A percentile compares a stretch with the other conserved stretches of the same genome.
Conservation (phyloP, 768 basidiomycete genomes). For the Pleurotus pulmonarius region DNA sequence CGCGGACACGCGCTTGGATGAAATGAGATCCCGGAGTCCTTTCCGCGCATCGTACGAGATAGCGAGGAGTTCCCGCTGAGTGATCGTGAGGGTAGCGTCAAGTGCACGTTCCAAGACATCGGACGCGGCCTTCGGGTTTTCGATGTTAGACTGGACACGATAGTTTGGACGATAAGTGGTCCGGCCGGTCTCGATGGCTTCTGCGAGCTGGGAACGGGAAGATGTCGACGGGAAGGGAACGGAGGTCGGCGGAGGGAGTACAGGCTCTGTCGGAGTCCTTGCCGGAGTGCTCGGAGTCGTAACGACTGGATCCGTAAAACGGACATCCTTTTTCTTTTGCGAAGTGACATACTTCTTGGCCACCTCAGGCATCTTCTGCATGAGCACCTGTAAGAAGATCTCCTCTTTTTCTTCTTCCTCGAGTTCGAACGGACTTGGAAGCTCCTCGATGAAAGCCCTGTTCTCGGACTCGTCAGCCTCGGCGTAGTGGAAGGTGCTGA, state of each 20-base stretch:
- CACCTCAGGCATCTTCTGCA: neutral
- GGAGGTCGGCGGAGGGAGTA: neutral
- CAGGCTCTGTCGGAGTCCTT: neutral
- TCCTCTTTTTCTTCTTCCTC: neutral
- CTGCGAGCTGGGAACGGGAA: constrained; percentile 1
- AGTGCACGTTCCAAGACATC: constrained; percentile 13
- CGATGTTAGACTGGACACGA: constrained; percentile 13
- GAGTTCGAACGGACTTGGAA: neutral
- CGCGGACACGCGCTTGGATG: constrained; percentile 8
- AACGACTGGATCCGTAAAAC: neutral
- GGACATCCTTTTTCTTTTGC: neutral
- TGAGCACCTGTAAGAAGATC: neutral
- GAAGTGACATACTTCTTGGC: constrained; percentile 3
- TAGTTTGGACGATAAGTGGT: constrained; percentile 14
- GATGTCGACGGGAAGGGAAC: neutral
- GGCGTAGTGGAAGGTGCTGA: neutral
- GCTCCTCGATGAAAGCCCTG: neutral
- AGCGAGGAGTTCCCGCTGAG: constrained; percentile 15
- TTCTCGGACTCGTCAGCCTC: no score
- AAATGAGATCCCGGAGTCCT: constrained; percentile 14
- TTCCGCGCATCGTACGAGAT: constrained; percentile 17
- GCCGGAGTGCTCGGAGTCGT: constrained; percentile 11
- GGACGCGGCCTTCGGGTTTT: constrained; percentile 13
- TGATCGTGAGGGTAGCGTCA: constrained; percentile 15
- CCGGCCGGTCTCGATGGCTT: constrained; percentile 5